phyloP scores from a whole-genome alignment of 495 filamentous ascomycete genomes.

The Daldinia grandis region DNA sequence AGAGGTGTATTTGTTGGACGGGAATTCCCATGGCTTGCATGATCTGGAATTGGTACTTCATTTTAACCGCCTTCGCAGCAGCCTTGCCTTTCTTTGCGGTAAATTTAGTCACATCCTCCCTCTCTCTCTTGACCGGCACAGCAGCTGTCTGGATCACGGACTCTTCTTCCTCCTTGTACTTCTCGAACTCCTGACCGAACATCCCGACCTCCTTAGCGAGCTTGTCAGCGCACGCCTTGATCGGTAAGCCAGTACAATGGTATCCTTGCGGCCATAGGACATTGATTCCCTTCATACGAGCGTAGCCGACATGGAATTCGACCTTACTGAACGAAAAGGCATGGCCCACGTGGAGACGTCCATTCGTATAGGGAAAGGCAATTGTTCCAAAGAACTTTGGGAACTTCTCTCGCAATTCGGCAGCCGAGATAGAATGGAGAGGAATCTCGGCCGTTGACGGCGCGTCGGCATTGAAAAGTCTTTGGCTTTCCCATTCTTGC shows the following conservation, averaged over 20 bases:
- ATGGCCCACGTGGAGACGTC: constrained; percentile 90
- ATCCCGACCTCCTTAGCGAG: constrained; percentile 84
- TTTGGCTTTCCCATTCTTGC: constrained; percentile 77
- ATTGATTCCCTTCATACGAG: constrained; percentile 88
- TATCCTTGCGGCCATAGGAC: constrained; percentile 89
- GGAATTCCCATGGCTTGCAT: constrained; percentile 83
- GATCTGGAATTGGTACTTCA: constrained; percentile 67
- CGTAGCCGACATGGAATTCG: constrained; percentile 85
- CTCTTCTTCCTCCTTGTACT: constrained; percentile 69
- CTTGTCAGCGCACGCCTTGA: constrained; percentile 97
- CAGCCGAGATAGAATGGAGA: constrained; percentile 70
- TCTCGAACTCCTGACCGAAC: constrained; percentile 89
- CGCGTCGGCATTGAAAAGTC: constrained; percentile 85
- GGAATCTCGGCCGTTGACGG: constrained; percentile 79
- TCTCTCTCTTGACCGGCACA: constrained; percentile 40
- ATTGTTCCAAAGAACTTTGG: constrained; percentile 95
- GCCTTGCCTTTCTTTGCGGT: constrained; percentile 94
- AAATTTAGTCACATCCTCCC: constrained; percentile 88
- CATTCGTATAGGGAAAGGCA: constrained; percentile 98
- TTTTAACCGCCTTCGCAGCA: constrained; percentile 86
- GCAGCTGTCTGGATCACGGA: constrained; percentile 35
- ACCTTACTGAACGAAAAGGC: constrained; percentile 89
- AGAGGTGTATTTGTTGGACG: constrained; percentile 85
- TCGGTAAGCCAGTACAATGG: constrained; percentile 97
- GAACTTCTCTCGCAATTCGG: constrained; percentile 74